Percentiles rank a stretch among this genome's conserved stretches.
These are phyloP conservation scores for Ophiocordyceps polyrhachis-furcata DNA, from an alignment of 2,329 filamentous ascomycete genomes.

Conservation along the genomic window DNA sequence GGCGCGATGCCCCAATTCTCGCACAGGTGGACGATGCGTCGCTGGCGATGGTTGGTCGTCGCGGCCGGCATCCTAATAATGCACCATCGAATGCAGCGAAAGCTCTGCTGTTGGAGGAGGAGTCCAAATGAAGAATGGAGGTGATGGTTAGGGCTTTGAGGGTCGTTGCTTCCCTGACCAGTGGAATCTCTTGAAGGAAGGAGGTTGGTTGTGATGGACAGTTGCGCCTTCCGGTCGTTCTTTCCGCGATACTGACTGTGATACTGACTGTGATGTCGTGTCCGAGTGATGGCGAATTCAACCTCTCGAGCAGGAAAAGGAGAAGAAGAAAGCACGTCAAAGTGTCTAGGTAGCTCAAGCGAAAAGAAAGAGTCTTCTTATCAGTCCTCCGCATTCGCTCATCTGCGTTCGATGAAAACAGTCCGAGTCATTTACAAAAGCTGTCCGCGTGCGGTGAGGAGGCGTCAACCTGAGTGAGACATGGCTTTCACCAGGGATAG, in stretches of 20 bases:
- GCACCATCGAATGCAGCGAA: not conserved
- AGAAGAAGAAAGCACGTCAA: not conserved
- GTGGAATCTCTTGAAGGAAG: too few species aligned
- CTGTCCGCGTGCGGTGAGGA: not conserved
- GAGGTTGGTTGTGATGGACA: too few species aligned
- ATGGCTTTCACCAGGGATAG: not conserved
- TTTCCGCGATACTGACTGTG: too few species aligned
- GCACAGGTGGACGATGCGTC: constrained; percentile 30
- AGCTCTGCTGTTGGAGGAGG: not conserved
- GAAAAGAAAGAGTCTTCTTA: not conserved
- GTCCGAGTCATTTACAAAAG: not conserved
- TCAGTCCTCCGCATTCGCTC: not conserved
- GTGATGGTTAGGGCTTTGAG: too few species aligned
- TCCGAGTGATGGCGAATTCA: too few species aligned
- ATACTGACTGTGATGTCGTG: too few species aligned
- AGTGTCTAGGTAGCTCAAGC: not conserved
- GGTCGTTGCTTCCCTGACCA: too few species aligned
- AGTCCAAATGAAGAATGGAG: too few species aligned
- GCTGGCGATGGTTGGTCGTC: constrained; percentile 19
- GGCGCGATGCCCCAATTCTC: constrained; percentile 28
- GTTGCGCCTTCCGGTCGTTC: too few species aligned
- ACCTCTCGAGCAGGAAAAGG: too few species aligned
- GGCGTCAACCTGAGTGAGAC: not conserved
- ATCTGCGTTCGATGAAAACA: not conserved
- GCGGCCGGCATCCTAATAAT: constrained; percentile 10